Percentiles rank a stretch among this genome's conserved stretches.
phyloP scores from a whole-genome alignment of 1,284 basidiomycete species.

The Trichosporon asahii region DNA sequence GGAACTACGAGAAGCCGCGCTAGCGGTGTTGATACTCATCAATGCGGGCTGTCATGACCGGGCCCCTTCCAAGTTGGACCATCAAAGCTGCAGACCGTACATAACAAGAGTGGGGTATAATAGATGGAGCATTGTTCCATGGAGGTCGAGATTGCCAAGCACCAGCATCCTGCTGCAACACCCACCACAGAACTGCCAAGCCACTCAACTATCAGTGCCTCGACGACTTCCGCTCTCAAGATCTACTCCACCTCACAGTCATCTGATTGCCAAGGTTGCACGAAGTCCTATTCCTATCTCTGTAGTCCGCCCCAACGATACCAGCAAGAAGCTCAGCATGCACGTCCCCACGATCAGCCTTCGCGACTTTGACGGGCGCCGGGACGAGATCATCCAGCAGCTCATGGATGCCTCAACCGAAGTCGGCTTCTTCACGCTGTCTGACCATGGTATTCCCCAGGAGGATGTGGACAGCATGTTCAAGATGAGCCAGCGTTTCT shows the following conservation, averaged over 20 bases:
- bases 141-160: not conserved
- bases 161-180: not conserved
- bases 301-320: not conserved
- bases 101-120: not conserved
- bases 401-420: slow-evolving; percentile 35
- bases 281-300: not conserved
- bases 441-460: slow-evolving; percentile 21
- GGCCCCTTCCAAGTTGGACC: too few relatives aligned
- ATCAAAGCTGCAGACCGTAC: not conserved
- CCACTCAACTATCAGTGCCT: not conserved
- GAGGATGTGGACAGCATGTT: slow-evolving; percentile 21
- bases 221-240: not conserved
- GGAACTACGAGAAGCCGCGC: not conserved
- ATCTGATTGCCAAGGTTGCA: not conserved
- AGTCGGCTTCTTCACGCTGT: slow-evolving; percentile 33
- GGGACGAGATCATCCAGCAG: slow-evolving; percentile 30
- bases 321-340: slow-evolving; percentile 11
- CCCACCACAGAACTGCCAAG: not conserved
- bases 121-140: not conserved
- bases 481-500: slow-evolving; percentile 17
- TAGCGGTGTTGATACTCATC: not conserved
- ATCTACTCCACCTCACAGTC: not conserved
- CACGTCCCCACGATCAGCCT: slow-evolving; percentile 35
- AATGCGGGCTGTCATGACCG: not conserved
- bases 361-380: slow-evolving; percentile 36